These are phyloP conservation scores for Moesziomyces sp. DNA, from an alignment of 1,284 basidiomycete species.

Conservation along the genomic window DNA sequence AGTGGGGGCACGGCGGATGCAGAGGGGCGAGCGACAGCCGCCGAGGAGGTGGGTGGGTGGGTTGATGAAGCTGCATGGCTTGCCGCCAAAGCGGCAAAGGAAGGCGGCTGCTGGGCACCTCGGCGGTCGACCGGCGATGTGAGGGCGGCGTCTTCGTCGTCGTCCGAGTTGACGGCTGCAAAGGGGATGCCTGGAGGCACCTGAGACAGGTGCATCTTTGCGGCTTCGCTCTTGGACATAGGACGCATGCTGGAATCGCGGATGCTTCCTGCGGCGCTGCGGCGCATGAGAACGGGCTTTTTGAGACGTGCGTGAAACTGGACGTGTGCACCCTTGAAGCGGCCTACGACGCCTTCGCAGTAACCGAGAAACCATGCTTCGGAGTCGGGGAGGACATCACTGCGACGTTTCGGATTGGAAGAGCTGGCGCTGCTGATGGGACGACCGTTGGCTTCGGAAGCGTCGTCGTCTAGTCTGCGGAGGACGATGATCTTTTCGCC, in stretches of 20 bases:
- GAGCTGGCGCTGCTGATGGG: slow-evolving; percentile 32
- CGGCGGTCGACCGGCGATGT: slow-evolving; percentile 21
- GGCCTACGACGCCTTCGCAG: slow-evolving; percentile 90
- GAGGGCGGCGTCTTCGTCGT: slow-evolving; percentile 42
- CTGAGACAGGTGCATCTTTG: slow-evolving; percentile 53
- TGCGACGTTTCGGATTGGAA: slow-evolving; percentile 9
- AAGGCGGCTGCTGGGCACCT: slow-evolving; percentile 1
- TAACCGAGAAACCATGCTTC: slow-evolving; percentile 71
- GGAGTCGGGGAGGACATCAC: slow-evolving; percentile 20
- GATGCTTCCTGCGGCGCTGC: slow-evolving; percentile 55
- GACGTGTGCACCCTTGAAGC: slow-evolving; percentile 78
- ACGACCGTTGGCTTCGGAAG: slow-evolving; percentile 19
- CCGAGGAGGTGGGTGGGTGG: neutral
- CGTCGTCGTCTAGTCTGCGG: slow-evolving; percentile 55
- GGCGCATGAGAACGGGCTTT: slow-evolving; percentile 73
- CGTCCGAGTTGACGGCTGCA: slow-evolving; percentile 59
- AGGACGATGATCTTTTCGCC: slow-evolving; percentile 65
- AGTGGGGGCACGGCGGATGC: slow-evolving; percentile 12
- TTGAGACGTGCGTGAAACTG: slow-evolving; percentile 81
- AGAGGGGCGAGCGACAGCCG: neutral
- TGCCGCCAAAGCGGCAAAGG: slow-evolving; percentile 11
- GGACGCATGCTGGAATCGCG: slow-evolving; percentile 57
- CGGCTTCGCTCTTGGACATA: slow-evolving; percentile 55
- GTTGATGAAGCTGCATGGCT: slow-evolving; percentile 16
- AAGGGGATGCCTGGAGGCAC: slow-evolving; percentile 58